phyloP scores from a whole-genome alignment of 208 protist species.

The Crithidia thermophila region DNA sequence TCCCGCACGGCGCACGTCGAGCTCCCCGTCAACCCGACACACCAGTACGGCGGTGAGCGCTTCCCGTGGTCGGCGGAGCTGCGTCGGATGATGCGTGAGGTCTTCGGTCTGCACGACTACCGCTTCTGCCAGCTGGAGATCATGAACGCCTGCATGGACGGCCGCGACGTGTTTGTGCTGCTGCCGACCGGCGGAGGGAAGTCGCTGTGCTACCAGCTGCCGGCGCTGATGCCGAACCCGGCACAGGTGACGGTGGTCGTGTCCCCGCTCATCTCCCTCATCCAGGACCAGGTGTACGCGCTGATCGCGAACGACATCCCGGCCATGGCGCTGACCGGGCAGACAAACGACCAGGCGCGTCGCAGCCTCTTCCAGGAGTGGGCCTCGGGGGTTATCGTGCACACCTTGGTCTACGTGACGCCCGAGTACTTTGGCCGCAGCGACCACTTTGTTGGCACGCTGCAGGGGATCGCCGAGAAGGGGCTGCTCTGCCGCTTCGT shows the following conservation, averaged over 20 bases:
- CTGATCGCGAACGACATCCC: slow-evolving; percentile 85
- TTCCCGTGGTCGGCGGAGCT: slow-evolving; percentile 86
- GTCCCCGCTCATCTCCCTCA: slow-evolving; percentile 97
- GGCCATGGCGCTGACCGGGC: slow-evolving; percentile 79
- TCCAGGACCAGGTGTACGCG: slow-evolving; percentile 96
- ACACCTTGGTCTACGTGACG: slow-evolving; percentile 85
- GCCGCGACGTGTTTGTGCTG: slow-evolving; percentile 95
- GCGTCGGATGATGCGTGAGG: slow-evolving; percentile 87
- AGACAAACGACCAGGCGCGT: slow-evolving; percentile 58
- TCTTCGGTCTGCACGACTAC: slow-evolving; percentile 91
- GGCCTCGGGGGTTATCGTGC: slow-evolving; percentile 51
- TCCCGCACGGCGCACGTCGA: slow-evolving; percentile 41
- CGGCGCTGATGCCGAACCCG: slow-evolving; percentile 87
- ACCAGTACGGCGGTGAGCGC: slow-evolving; percentile 68
- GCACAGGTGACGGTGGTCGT: slow-evolving; percentile 93
- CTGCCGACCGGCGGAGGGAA: slow-evolving; percentile 96
- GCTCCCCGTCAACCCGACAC: slow-evolving; percentile 72
- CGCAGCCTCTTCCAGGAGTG: slow-evolving; percentile 76
- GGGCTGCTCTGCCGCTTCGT: slow-evolving; percentile 76
- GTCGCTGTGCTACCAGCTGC: slow-evolving; percentile 96
- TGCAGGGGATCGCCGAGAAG: slow-evolving; percentile 53
- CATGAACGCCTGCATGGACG: slow-evolving; percentile 94
- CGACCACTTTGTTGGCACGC: slow-evolving; percentile 68
- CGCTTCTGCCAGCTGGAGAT: slow-evolving; percentile 93
- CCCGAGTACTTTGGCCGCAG: slow-evolving; percentile 90